Evolutionary conservation across 495 filamentous ascomycete species (phyloP).

Genomic region (Penicillium paxilli): DNA sequence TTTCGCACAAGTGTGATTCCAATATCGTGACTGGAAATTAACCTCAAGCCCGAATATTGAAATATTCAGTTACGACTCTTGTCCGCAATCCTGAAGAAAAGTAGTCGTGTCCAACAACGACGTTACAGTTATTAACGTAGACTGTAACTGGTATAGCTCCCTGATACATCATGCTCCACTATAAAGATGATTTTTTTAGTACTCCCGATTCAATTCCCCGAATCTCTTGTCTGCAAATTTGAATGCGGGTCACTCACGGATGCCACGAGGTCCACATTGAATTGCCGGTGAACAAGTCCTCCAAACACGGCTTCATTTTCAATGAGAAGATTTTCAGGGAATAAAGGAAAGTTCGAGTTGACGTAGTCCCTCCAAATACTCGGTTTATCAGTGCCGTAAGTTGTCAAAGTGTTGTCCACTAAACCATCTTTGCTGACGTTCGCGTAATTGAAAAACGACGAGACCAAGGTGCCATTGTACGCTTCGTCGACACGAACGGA

Average conservation of each 20-base stretch:
- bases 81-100: constrained; percentile 26
- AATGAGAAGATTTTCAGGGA: constrained; percentile 20
- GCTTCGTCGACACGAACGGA: constrained; percentile 27
- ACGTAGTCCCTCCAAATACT: constrained; percentile 19
- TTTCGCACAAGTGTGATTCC: too few species aligned
- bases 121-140: constrained; percentile 20
- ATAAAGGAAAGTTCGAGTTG: constrained; percentile 22
- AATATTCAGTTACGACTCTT: background rate
- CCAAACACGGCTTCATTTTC: constrained; percentile 19
- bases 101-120: constrained; percentile 31
- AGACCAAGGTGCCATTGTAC: constrained; percentile 22
- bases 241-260: background rate
- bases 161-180: constrained; percentile 30
- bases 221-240: too few species aligned
- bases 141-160: constrained; percentile 24
- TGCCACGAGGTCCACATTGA: constrained; percentile 13
- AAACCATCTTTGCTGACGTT: constrained; percentile 27
- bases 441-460: constrained; percentile 31
- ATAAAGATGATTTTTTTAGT: background rate
- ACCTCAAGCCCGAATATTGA: background rate
- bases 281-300: constrained; percentile 16
- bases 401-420: constrained; percentile 27
- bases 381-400: constrained; percentile 3
- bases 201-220: too few species aligned
- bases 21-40: too few species aligned